Conservation (phyloP, 805 yeast genomes). For the Priceomyces haplophilus region DNA sequence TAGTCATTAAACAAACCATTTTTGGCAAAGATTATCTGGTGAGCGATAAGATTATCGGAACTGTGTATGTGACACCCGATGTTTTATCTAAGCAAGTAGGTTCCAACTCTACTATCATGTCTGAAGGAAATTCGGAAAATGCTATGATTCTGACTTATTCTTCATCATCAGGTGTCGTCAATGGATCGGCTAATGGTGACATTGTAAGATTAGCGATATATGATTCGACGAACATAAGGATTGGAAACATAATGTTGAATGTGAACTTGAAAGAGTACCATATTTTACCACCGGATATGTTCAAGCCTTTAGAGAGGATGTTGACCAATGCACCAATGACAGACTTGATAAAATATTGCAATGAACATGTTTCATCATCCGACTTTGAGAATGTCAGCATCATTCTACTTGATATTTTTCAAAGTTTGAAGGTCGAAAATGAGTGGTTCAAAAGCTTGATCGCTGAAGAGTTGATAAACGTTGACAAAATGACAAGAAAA, state of each 20-base stretch:
- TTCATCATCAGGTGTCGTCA: slow-evolving; percentile 2
- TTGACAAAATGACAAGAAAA: slow-evolving; percentile 44
- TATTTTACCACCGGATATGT: slow-evolving; percentile 58
- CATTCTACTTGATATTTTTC: slow-evolving; percentile 71
- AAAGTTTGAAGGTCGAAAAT: slow-evolving; percentile 62
- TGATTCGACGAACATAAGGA: slow-evolving; percentile 38
- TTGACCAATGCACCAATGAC: slow-evolving; percentile 51
- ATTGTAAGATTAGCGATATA: slow-evolving; percentile 46
- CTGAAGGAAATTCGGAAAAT: slow-evolving; percentile 21
- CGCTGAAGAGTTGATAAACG: slow-evolving; percentile 57
- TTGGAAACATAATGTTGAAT: slow-evolving; percentile 59
- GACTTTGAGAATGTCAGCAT: slow-evolving; percentile 55
- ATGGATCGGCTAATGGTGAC: slow-evolving; percentile 22
- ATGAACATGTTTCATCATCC: slow-evolving; percentile 32
- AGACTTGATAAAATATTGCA: slow-evolving; percentile 49
- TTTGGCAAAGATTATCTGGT: slow-evolving; percentile 22
- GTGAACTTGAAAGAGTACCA: slow-evolving; percentile 51
- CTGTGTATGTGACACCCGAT: slow-evolving; percentile 53
- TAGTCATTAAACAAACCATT: slow-evolving; percentile 39
- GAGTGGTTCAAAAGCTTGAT: slow-evolving; percentile 72
- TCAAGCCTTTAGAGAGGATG: slow-evolving; percentile 61
- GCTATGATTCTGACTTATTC: slow-evolving; percentile 19
- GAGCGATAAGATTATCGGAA: slow-evolving; percentile 48
- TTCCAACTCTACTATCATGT: slow-evolving; percentile 33
- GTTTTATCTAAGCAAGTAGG: slow-evolving; percentile 36